Base-by-base conservation (phyloP, 2,329 filamentous ascomycete genomes). In the Calonectria pauciramosa region DNA sequence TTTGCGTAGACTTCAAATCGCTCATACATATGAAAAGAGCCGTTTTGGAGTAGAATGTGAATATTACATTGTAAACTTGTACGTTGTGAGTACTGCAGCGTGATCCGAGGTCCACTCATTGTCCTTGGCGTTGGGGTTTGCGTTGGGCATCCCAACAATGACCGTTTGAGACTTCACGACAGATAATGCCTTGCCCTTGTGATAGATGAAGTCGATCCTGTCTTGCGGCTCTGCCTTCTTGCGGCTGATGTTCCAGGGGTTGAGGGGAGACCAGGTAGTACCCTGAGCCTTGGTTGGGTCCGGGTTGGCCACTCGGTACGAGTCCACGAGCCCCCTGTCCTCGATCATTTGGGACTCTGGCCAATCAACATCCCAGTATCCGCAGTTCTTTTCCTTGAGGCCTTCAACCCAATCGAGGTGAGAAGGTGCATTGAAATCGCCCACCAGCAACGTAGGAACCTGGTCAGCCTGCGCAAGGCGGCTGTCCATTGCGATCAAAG, bases 91-190 rank as follows among this genome's bases (percentile, higher is more conserved):
- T 9, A 85, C 83, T 14, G 81, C 80, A n/a, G 81, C 81, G 68
- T 87, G 86, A 76, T 87, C 86, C 10, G 85, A 84, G 16, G 85
- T 84, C 86, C 86, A 87, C 77, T 87, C 85, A 23, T 87, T 87
- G 11, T 85, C 67, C 69, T 75, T 65, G 52, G 86, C 81, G 68
- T 85, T 75, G 0, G 86, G 86, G 60, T 80, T 70, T 3, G 84
- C 75, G 65, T 77, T 81, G 0, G 85, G 85, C 1, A 81, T 76
- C 3, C 86, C 86, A 0, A 84, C 81, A 0, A 87, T 77, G 0
- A 84, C 28, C 0, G 77, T 77, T 9, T 81, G 74, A 0, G 86
- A 86, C n/a, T 77, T 78, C 0, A 83, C 38, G 0, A 84, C 81
- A 38, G 79, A 79, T 4, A 87, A 73, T 0, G 70, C 65, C 59